Conservation (phyloP, 1,139 yeast species). For the Geotrichum macrosporum region DNA sequence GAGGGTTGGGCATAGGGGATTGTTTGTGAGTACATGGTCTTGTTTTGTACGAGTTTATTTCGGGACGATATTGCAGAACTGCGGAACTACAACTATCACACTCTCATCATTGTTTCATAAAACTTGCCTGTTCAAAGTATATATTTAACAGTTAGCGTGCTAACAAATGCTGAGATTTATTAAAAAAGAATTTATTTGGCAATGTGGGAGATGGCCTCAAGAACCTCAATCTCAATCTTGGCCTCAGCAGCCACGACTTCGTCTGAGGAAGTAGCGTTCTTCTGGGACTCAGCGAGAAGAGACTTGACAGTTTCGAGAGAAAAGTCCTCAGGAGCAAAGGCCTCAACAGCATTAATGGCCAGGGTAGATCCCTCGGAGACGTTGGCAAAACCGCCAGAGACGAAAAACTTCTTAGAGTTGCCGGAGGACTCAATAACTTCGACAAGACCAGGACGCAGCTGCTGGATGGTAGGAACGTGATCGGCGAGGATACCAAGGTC, state of each 20-base stretch:
- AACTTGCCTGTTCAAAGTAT: not conserved
- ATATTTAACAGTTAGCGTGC: not conserved
- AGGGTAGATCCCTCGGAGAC: slow-evolving; percentile 93
- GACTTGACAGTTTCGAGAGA: slow-evolving; percentile 74
- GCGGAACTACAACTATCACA: no score
- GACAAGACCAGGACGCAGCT: slow-evolving; percentile 92
- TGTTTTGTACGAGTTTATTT: no score
- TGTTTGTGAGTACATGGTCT: no score
- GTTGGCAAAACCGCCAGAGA: slow-evolving; percentile 95
- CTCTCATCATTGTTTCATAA: not conserved
- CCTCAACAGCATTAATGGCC: slow-evolving; percentile 92
- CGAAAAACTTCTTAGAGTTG: slow-evolving; percentile 73
- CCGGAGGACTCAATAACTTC: slow-evolving; percentile 83
- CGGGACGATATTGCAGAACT: no score
- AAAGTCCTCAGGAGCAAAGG: slow-evolving; percentile 86
- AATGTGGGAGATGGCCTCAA: slow-evolving; percentile 86
- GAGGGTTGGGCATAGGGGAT: no score
- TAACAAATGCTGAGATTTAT: slow-evolving; percentile 1
- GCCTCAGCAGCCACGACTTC: slow-evolving; percentile 92
- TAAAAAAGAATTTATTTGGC: slow-evolving; percentile 55
- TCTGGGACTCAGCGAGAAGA: slow-evolving; percentile 90
- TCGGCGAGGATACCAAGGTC: slow-evolving; percentile 96
- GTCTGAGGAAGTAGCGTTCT: slow-evolving; percentile 76
- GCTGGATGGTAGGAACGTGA: slow-evolving; percentile 98
- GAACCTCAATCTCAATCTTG: slow-evolving; percentile 88